Evolutionary conservation across 1,284 basidiomycete species (phyloP), one percentile per base, ranked within the genome.

Genomic region (Leucoagaricus sp.): DNA sequence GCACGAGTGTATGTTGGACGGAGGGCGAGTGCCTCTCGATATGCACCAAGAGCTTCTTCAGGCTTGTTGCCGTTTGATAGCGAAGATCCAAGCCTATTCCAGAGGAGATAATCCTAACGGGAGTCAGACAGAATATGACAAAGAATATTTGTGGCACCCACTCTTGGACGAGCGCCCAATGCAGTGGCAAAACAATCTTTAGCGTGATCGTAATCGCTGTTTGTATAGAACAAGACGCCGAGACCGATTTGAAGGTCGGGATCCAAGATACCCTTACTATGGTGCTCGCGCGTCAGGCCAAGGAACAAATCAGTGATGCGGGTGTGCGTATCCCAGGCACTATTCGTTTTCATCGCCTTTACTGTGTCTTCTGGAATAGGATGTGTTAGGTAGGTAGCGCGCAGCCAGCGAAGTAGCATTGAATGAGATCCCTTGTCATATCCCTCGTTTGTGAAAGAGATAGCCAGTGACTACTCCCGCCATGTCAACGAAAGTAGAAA

Each of bases 1-100:
- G 96, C 97, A 10, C 97, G 85, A 0, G 97, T 98, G 69, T 98
- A 99, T 2, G 94, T 96, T 13, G 97, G 97, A 40, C 96, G 86
- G 48, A 98, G 77, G 66, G 89, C 89, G n/a, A 99, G 78, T 0
- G 97, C 97, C 69, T 95, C 88, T 60, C 93, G 83, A 71, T 99
- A 99, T 12, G 95, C 96, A 40, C 93, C 93, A 31, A 99, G 83
- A 2, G 97, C 96, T 70, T 97, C 93, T 72, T 99, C 97, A 0
- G 96, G 93, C 64, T 93, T 91, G 59, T 87, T 94, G 1, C 94
- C 94, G 70, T 99, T 99, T 15, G 96, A 97, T 36, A 99, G 79
- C 5, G 92, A 95, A 1, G 96, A 98, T 2, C 97, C 97, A 4
- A 98, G 78, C 50, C 97, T 80, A 72, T 99, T 99, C 97, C 97